phyloP scores from a whole-genome alignment of 2,329 filamentous ascomycete species.

The Kalaharituber pfeilii region DNA sequence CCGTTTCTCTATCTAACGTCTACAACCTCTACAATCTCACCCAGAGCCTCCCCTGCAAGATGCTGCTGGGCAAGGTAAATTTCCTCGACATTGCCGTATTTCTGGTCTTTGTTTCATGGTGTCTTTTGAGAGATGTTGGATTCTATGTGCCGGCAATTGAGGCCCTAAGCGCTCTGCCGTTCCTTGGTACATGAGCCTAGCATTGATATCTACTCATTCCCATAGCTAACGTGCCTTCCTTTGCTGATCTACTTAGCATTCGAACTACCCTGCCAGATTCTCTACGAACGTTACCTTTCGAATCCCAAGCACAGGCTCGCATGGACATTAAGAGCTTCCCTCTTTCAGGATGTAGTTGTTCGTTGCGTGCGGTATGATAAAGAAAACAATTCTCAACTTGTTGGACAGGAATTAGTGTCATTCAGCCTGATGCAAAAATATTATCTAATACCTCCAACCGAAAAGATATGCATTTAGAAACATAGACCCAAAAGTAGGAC shows the following conservation, averaged over 20 bases:
- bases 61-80: constrained; percentile 59
- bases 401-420: background rate
- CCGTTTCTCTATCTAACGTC: no score
- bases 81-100: constrained; percentile 62
- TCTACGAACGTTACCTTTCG: constrained; percentile 40
- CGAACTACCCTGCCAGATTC: constrained; percentile 40
- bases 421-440: no score
- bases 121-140: constrained; percentile 52
- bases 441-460: background rate
- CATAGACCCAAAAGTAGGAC: constrained; percentile 49
- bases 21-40: no score
- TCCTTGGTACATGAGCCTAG: constrained; percentile 39
- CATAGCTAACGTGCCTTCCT: no score
- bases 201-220: no score
- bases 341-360: constrained; percentile 62
- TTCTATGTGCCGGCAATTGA: constrained; percentile 41
- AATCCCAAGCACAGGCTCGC: constrained; percentile 33
- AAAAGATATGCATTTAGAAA: constrained; percentile 37
- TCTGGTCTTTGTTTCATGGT: constrained; percentile 50
- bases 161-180: constrained; percentile 47
- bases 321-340: constrained; percentile 51
- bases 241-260: no score
- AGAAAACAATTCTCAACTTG: background rate
- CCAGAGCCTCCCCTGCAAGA: constrained; percentile 27
- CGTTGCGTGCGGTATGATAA: constrained; percentile 56